A percentile compares a stretch with the other conserved stretches of the same genome.
These are phyloP conservation scores for Yamadazyma blattariae DNA, from an alignment of 1,139 yeast species.

Conservation along the genomic window DNA sequence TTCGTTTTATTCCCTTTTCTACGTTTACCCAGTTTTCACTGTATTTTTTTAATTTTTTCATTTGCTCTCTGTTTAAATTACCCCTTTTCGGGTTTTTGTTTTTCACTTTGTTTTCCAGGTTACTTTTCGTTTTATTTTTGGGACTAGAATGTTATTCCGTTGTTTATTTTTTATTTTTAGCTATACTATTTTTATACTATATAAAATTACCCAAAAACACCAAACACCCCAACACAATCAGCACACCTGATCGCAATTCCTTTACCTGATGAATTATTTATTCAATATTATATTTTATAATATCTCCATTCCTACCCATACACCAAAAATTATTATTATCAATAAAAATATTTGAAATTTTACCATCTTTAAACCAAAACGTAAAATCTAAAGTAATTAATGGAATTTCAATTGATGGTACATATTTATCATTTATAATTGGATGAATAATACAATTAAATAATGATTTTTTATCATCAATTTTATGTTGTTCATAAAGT, in stretches of 20 bases:
- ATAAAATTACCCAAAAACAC: no score
- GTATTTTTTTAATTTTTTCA: no score
- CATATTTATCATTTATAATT: slow-evolving; percentile 35
- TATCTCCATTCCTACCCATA: slow-evolving; percentile 52
- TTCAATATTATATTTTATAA: slow-evolving; percentile 29
- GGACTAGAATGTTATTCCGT: no score
- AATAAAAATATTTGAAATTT: slow-evolving; percentile 42
- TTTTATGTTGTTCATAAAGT: slow-evolving; percentile 9
- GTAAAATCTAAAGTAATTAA: slow-evolving; percentile 34
- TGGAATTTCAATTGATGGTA: slow-evolving; percentile 43
- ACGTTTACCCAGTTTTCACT: neutral
- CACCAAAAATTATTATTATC: slow-evolving; percentile 46
- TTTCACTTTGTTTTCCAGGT: no score
- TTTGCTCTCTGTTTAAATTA: no score
- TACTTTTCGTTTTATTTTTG: no score
- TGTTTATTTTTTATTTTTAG: no score
- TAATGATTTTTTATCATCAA: slow-evolving; percentile 9
- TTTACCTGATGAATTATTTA: no score
- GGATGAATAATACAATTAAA: slow-evolving; percentile 34
- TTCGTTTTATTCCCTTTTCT: neutral
- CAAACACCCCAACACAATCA: no score
- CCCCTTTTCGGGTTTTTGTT: no score
- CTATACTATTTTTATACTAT: no score
- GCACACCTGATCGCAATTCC: no score
- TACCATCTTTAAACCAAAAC: slow-evolving; percentile 34